phyloP scores from a whole-genome alignment of 176 grass and related monocot species.

The Luzula sylvatica region DNA sequence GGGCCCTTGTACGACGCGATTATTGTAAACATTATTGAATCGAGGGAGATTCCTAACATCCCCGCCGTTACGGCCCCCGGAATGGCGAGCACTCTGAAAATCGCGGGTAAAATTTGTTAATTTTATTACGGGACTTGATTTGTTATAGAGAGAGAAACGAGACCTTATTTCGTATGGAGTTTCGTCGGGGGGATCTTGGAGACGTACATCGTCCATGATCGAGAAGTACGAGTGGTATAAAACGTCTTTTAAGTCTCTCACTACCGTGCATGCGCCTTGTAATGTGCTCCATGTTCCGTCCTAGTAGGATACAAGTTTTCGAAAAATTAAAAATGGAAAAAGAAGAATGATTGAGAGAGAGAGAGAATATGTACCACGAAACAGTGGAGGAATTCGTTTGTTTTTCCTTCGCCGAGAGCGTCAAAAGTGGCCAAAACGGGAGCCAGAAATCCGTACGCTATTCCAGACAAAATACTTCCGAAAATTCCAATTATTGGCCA shows the following conservation, averaged over 20 bases:
- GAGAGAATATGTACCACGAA: constrained; percentile 46
- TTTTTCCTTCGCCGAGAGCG: constrained; percentile 94
- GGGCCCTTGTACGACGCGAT: constrained; percentile 82
- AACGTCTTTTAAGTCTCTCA: constrained; percentile 87
- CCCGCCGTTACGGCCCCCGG: constrained; percentile 50
- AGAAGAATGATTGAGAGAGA: background rate
- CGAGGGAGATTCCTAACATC: constrained; percentile 50
- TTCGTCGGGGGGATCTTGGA: constrained; percentile 46
- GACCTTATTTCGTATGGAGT: constrained; percentile 85
- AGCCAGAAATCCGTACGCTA: constrained; percentile 82
- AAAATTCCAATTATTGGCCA: constrained; percentile 65
- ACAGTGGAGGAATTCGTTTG: constrained; percentile 62
- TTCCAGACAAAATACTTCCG: constrained; percentile 53
- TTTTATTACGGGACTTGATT: background rate
- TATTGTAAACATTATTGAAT: constrained; percentile 56
- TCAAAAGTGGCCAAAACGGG: constrained; percentile 76
- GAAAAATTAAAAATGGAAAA: constrained; percentile 3
- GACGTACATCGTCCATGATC: constrained; percentile 72
- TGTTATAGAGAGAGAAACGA: constrained; percentile 9
- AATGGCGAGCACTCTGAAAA: constrained; percentile 55
- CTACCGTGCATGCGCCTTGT: constrained; percentile 67
- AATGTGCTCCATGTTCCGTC: constrained; percentile 97
- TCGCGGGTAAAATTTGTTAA: background rate
- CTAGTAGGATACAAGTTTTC: constrained; percentile 28
- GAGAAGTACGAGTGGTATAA: constrained; percentile 89